phyloP scores from a whole-genome alignment of 768 basidiomycete species.

The Lentinula raphanica region DNA sequence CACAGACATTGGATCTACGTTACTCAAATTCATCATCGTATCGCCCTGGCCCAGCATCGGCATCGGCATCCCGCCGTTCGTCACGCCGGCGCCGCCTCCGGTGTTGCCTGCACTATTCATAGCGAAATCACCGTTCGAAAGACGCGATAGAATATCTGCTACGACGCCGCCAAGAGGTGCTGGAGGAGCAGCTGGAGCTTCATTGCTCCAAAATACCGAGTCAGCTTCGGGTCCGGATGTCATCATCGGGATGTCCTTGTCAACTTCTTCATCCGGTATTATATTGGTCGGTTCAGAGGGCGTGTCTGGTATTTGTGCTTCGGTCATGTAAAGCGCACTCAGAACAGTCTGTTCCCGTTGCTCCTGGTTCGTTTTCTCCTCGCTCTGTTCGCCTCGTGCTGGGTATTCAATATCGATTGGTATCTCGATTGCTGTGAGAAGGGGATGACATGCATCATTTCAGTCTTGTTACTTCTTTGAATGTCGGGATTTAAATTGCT shows the following conservation, averaged over 20 bases:
- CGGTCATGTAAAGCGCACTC: conserved; percentile 67
- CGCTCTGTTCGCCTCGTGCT: conserved; percentile 60
- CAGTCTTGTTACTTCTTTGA: conserved; percentile 4
- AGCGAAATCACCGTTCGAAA: not conserved
- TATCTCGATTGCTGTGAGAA: conserved; percentile 52
- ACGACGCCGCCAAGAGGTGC: conserved; percentile 21
- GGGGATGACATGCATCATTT: conserved; percentile 14
- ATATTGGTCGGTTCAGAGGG: conserved; percentile 62
- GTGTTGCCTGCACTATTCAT: not conserved
- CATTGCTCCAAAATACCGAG: conserved; percentile 57
- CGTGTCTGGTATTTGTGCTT: conserved; percentile 70
- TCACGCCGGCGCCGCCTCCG: not conserved
- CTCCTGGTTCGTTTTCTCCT: conserved; percentile 68
- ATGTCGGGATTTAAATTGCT: conserved; percentile 26
- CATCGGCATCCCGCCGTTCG: not conserved
- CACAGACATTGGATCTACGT: conserved; percentile 41
- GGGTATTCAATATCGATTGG: conserved; percentile 49
- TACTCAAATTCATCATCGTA: conserved; percentile 33
- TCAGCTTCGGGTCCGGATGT: conserved; percentile 65
- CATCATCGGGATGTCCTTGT: conserved; percentile 60
- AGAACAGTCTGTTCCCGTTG: conserved; percentile 75
- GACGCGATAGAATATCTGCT: conserved; percentile 5
- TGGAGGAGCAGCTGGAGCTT: conserved; percentile 31
- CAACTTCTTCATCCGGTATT: conserved; percentile 66
- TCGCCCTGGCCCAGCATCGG: conserved; percentile 9